These are phyloP conservation scores for Stagonosporopsis tanaceti DNA, from an alignment of 2,329 filamentous ascomycete species.

Conservation along the genomic window DNA sequence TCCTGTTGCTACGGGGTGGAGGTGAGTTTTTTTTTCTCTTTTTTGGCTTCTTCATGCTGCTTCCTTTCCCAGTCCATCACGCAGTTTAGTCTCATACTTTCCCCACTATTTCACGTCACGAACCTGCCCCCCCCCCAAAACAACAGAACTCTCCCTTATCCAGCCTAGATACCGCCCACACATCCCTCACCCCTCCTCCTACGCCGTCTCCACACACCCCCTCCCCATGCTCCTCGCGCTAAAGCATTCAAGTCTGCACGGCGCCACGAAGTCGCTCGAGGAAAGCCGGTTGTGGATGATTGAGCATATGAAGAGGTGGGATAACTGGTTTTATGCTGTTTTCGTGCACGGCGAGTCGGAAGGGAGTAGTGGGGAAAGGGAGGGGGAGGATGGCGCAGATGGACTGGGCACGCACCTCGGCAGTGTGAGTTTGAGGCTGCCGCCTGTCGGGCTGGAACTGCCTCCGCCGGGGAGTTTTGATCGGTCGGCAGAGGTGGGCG, in stretches of 20 bases:
- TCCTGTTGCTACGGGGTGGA: conserved; percentile 35
- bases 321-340: conserved; percentile 27
- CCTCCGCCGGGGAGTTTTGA: not conserved
- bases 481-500: not conserved
- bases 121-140: not conserved
- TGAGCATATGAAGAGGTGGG: conserved; percentile 16
- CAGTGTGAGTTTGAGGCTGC: conserved; percentile 1
- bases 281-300: conserved; percentile 34
- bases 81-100: too few relatives aligned
- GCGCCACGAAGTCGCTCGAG: conserved; percentile 22
- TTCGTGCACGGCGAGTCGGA: conserved; percentile 17
- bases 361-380: not conserved
- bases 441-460: not conserved
- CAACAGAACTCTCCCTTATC: not conserved
- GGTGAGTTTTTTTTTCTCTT: conserved; percentile 11
- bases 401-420: conserved; percentile 1
- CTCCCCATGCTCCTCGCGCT: conserved; percentile 7
- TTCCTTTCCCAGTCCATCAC: too few relatives aligned
- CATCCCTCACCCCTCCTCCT: not conserved
- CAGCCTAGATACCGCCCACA: not conserved
- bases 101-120: too few relatives aligned
- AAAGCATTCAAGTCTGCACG: conserved; percentile 26
- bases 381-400: not conserved
- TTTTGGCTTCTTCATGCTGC: too few relatives aligned
- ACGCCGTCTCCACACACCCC: not conserved